Conservation (phyloP, 306 rosid genomes). For the Gastrolobium bilobum region DNA sequence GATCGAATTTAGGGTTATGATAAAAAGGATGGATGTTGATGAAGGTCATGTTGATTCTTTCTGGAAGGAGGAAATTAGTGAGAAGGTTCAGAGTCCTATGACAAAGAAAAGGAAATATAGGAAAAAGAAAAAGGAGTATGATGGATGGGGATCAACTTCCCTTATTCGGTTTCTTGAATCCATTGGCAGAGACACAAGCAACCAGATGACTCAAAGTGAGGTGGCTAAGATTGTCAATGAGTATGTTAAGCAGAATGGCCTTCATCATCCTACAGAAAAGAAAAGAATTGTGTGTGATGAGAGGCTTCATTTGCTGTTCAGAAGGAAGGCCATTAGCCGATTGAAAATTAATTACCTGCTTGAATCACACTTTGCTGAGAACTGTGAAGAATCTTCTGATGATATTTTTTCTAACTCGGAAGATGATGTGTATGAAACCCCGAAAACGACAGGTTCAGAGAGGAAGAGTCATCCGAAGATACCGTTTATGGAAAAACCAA, state of each 20-base stretch:
- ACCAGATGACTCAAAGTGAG: conserved; percentile 63
- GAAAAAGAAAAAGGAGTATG: conserved; percentile 63
- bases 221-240: conserved; percentile 63
- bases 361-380: conserved; percentile 72
- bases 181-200: conserved; percentile 66
- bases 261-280: conserved; percentile 66
- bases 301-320: conserved; percentile 67
- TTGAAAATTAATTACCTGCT: conserved; percentile 69
- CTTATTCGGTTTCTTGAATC: conserved; percentile 71
- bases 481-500: conserved; percentile 52
- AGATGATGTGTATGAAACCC: conserved; percentile 54
- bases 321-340: conserved; percentile 71
- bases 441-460: conserved; percentile 30
- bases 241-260: conserved; percentile 60
- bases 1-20: conserved; percentile 29
- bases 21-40: conserved; percentile 38
- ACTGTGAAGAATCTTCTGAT: conserved; percentile 52
- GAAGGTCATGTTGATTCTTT: conserved; percentile 13
- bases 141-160: conserved; percentile 80
- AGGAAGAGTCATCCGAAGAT: conserved; percentile 50
- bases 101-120: conserved; percentile 58
- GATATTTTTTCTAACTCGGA: conserved; percentile 52
- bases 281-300: conserved; percentile 73
- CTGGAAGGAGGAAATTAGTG: conserved; percentile 57
- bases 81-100: conserved; percentile 39